Percentiles rank a stretch among this genome's conserved stretches.
Conservation (phyloP, 345 rosid species). For the Brassica incana region DNA sequence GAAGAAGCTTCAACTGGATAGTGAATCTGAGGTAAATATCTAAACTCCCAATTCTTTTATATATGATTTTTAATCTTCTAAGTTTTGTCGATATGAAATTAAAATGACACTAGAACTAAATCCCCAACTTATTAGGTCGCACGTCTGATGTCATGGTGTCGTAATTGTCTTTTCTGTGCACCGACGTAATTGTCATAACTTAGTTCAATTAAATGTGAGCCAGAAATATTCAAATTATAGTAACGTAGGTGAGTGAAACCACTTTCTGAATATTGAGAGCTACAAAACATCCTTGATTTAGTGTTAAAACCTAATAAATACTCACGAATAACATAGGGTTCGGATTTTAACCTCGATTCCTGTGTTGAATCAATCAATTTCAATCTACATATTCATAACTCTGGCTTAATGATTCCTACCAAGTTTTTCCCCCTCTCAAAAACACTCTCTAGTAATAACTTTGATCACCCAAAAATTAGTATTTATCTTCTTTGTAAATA, state of each 20-base stretch:
- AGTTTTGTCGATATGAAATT: slow-evolving; percentile 9
- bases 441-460: not conserved
- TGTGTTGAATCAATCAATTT: not conserved
- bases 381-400: not conserved
- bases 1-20: slow-evolving; percentile 82
- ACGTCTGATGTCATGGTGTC: slow-evolving; percentile 38
- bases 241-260: slow-evolving; percentile 15
- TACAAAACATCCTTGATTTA: slow-evolving; percentile 30
- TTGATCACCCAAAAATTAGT: not conserved
- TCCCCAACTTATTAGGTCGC: slow-evolving; percentile 38
- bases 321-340: slow-evolving; percentile 15
- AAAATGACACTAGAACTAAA: slow-evolving; percentile 37
- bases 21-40: slow-evolving; percentile 85
- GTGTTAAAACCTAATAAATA: slow-evolving; percentile 16
- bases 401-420: not conserved
- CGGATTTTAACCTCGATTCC: not conserved
- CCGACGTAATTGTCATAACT: not conserved
- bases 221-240: slow-evolving; percentile 20
- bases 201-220: slow-evolving; percentile 17
- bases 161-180: not conserved
- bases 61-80: slow-evolving; percentile 5
- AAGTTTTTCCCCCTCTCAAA: not conserved
- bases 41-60: slow-evolving; percentile 1
- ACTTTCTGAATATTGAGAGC: slow-evolving; percentile 27
- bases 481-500: not conserved